Evolutionary conservation across 805 yeast genomes (phyloP).

Genomic region (Tetrapisispora taiwanensis): DNA sequence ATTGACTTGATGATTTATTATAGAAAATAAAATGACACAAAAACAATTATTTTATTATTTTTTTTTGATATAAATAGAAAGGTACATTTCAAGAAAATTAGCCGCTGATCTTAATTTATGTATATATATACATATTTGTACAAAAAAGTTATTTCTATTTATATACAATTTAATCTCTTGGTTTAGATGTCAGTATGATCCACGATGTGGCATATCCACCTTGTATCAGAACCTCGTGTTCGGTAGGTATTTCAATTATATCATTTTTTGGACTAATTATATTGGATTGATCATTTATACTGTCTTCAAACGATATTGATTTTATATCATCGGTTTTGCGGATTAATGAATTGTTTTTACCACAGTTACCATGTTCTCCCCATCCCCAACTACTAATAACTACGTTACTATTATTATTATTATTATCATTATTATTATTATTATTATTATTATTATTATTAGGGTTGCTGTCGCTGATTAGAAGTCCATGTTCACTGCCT

Average conservation of each 20-base stretch:
- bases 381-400: constrained; percentile 84
- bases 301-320: background rate
- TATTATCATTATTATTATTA: too few relatives aligned
- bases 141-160: too few relatives aligned
- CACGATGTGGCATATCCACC: constrained; percentile 21
- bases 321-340: background rate
- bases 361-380: constrained; percentile 99
- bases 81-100: too few relatives aligned
- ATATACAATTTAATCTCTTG: too few relatives aligned
- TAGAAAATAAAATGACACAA: background rate
- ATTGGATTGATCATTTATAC: background rate
- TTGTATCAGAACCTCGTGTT: constrained; percentile 20
- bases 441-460: too few relatives aligned
- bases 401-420: constrained; percentile 4
- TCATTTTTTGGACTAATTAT: background rate
- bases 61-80: background rate
- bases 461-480: too few relatives aligned
- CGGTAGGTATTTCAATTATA: constrained; percentile 18
- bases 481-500: constrained; percentile 92
- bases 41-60: too few relatives aligned
- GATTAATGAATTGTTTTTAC: constrained; percentile 23
- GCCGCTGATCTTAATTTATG: too few relatives aligned
- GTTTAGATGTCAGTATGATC: constrained; percentile 22
- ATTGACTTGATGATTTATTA: too few relatives aligned
- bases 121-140: too few relatives aligned